Evolutionary conservation across 495 filamentous ascomycete genomes (phyloP).

Genomic region (Xylaria intraflava): DNA sequence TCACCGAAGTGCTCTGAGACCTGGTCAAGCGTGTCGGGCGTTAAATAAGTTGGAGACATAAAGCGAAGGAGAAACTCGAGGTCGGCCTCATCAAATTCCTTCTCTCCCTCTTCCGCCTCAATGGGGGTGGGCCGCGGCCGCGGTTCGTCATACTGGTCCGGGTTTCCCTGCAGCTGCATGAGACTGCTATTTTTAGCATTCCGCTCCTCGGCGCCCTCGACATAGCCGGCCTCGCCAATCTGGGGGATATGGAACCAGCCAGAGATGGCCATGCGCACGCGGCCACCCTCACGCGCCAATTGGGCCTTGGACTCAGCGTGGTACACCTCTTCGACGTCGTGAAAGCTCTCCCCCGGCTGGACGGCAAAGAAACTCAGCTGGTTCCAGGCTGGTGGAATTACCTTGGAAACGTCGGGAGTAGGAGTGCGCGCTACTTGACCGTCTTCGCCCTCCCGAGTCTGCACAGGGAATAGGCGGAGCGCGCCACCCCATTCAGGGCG

Average conservation of each 20-base stretch:
- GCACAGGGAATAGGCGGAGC: constrained; percentile 78
- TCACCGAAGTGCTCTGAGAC: constrained; percentile 72
- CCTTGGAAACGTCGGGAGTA: constrained; percentile 62
- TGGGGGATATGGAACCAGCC: constrained; percentile 99
- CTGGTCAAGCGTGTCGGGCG: constrained; percentile 82
- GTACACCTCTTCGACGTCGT: constrained; percentile 98
- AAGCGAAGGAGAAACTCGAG: constrained; percentile 83
- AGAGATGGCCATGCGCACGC: constrained; percentile 93
- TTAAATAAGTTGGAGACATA: constrained; percentile 84
- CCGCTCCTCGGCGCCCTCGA: constrained; percentile 80
- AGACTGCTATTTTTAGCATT: constrained; percentile 82
- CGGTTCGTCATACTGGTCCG: constrained; percentile 78
- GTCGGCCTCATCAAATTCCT: constrained; percentile 60
- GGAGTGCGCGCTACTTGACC: constrained; percentile 69
- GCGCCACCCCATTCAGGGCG: constrained; percentile 91
- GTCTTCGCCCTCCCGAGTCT: constrained; percentile 53
- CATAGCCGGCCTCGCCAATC: constrained; percentile 87
- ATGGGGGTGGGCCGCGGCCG: constrained; percentile 52
- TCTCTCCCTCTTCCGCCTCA: constrained; percentile 42
- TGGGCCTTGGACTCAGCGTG: constrained; percentile 47
- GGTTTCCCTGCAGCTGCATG: constrained; percentile 84
- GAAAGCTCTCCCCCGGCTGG: constrained; percentile 93
- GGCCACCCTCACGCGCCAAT: constrained; percentile 55
- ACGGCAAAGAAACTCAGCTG: constrained; percentile 98
- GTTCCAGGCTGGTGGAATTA: constrained; percentile 91